Percentiles rank a stretch among this genome's conserved stretches.
Conservation (phyloP, 2,329 filamentous ascomycete species). For the Graphiopsis chlorocephala region DNA sequence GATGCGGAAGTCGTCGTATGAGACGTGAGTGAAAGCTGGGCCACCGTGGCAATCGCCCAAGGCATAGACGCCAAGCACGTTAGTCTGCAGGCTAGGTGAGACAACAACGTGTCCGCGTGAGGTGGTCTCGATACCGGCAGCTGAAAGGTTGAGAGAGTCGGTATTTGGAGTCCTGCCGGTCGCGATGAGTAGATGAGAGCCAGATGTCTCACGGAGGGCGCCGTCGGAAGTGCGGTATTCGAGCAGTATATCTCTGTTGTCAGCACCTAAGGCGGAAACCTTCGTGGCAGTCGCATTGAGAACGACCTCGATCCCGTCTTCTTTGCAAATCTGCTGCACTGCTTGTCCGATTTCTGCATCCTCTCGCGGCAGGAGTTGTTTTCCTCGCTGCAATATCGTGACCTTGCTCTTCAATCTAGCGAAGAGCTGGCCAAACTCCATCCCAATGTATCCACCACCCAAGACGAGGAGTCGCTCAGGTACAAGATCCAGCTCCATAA, state of each 20-base stretch:
- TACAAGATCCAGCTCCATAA: constrained; percentile 47
- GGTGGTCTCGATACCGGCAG: constrained; percentile 43
- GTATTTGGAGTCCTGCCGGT: constrained; percentile 53
- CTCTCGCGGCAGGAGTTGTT: constrained; percentile 40
- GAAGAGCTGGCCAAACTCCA: constrained; percentile 56
- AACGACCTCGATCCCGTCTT: constrained; percentile 48
- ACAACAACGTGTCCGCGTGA: constrained; percentile 45
- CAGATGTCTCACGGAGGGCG: constrained; percentile 26
- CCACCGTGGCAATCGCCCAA: constrained; percentile 54
- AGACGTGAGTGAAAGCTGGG: constrained; percentile 56
- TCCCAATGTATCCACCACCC: constrained; percentile 54
- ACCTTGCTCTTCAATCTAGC: constrained; percentile 50
- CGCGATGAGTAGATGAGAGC: constrained; percentile 52
- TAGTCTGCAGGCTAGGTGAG: constrained; percentile 47
- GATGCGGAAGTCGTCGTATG: constrained; percentile 57
- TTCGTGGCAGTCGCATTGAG: constrained; percentile 36
- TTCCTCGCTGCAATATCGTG: constrained; percentile 43
- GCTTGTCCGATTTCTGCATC: constrained; percentile 49
- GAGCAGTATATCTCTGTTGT: constrained; percentile 6
- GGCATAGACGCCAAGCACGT: constrained; percentile 44
- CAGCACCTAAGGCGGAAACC: constrained; percentile 24
- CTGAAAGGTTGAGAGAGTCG: constrained; percentile 42
- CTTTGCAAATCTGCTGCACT: constrained; percentile 43
- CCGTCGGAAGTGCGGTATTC: constrained; percentile 23
- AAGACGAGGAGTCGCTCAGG: constrained; percentile 51